A percentile compares a stretch with the other conserved stretches of the same genome.
Conservation (phyloP, 495 filamentous ascomycete genomes). For the Lindgomyces ingoldianus region DNA sequence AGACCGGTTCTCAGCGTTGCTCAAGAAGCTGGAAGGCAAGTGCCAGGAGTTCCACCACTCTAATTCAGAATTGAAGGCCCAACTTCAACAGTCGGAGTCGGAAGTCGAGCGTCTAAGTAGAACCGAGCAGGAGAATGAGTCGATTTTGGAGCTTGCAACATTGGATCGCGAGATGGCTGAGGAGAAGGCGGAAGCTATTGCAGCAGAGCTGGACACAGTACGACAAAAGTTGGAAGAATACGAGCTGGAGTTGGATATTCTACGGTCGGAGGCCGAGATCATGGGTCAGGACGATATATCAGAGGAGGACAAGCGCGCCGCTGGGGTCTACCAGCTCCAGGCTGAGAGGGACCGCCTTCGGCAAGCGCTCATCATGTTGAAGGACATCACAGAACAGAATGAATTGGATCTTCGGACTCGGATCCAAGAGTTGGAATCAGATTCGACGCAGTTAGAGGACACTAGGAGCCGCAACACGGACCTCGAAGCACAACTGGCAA, state of each 20-base stretch:
- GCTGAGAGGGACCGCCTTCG: slow-evolving; percentile 83
- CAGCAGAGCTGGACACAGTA: slow-evolving; percentile 76
- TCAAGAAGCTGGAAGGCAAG: slow-evolving; percentile 88
- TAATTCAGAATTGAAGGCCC: slow-evolving; percentile 69
- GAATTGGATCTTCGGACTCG: slow-evolving; percentile 77
- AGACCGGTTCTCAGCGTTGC: slow-evolving; percentile 84
- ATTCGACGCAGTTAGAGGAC: slow-evolving; percentile 68
- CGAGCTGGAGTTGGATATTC: slow-evolving; percentile 80
- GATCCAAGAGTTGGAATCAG: slow-evolving; percentile 76
- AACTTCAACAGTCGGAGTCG: slow-evolving; percentile 72
- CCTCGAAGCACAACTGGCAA: slow-evolving; percentile 68
- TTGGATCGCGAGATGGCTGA: slow-evolving; percentile 97
- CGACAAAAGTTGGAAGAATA: slow-evolving; percentile 77
- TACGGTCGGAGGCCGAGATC: slow-evolving; percentile 85
- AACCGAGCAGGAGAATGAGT: slow-evolving; percentile 79
- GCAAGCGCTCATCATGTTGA: slow-evolving; percentile 78
- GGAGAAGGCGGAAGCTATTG: slow-evolving; percentile 79
- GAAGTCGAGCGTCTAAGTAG: slow-evolving; percentile 68
- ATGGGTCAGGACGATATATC: slow-evolving; percentile 73
- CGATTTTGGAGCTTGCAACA: slow-evolving; percentile 79
- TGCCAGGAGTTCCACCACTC: slow-evolving; percentile 86
- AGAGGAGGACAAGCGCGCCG: slow-evolving; percentile 80
- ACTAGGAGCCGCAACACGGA: slow-evolving; percentile 71
- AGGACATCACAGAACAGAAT: slow-evolving; percentile 82
- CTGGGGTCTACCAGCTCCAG: slow-evolving; percentile 90